phyloP scores from a whole-genome alignment of 2,329 filamentous ascomycete genomes.

The Cladosporium sp. region DNA sequence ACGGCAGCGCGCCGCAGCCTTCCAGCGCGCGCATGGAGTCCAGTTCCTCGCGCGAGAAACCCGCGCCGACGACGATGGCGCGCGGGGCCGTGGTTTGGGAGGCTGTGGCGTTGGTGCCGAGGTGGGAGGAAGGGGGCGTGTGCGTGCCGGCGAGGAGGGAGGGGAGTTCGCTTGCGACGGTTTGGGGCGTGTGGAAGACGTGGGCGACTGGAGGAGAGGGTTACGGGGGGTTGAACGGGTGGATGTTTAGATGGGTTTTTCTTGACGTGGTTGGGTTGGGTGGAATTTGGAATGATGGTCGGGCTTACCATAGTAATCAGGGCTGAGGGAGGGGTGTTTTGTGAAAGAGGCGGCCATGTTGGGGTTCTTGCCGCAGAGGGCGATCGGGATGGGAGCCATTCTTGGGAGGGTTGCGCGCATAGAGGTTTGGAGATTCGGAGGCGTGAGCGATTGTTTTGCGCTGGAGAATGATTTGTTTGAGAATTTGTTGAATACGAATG shows the following conservation, averaged over 20 bases:
- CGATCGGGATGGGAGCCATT: slow-evolving; percentile 20
- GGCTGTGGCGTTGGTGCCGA: slow-evolving; percentile 17
- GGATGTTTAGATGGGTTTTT: too few species aligned
- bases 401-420: not conserved
- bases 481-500: too few species aligned
- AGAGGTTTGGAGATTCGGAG: not conserved
- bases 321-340: slow-evolving; percentile 12
- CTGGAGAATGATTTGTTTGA: too few species aligned
- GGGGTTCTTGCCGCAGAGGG: slow-evolving; percentile 19
- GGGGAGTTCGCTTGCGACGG: slow-evolving; percentile 16
- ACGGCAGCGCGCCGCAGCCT: slow-evolving; percentile 16
- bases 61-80: slow-evolving; percentile 22
- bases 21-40: slow-evolving; percentile 15
- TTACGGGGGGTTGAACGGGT: not conserved
- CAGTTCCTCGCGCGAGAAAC: slow-evolving; percentile 19
- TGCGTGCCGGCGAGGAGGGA: slow-evolving; percentile 16
- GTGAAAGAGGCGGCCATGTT: slow-evolving; percentile 18
- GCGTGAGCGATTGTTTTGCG: not conserved
- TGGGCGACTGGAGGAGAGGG: slow-evolving; percentile 17
- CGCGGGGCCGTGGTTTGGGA: slow-evolving; percentile 14
- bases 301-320: slow-evolving; percentile 18
- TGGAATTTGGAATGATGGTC: not conserved
- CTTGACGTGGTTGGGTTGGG: not conserved
- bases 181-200: slow-evolving; percentile 18
- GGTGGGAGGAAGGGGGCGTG: slow-evolving; percentile 17